A percentile compares a stretch with the other conserved stretches of the same genome.
These are phyloP conservation scores for Karstenula rhodostoma DNA, from an alignment of 2,329 filamentous ascomycete genomes.

Conservation along the genomic window DNA sequence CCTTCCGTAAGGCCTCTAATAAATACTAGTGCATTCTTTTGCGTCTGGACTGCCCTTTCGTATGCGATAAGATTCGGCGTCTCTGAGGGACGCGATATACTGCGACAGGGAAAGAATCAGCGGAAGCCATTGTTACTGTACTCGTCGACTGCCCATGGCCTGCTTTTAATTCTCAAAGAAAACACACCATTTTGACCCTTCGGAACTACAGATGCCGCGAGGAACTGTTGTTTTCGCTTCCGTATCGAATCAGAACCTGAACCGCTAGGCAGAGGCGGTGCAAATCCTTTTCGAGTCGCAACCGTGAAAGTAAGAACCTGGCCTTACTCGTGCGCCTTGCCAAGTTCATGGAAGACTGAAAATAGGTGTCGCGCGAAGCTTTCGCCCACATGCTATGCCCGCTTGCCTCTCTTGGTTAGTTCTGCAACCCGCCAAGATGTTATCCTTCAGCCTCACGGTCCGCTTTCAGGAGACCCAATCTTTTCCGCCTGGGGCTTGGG, in stretches of 20 bases:
- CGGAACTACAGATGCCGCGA: background rate
- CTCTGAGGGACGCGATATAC: conserved; percentile 24
- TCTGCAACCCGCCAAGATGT: background rate
- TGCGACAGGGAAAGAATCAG: conserved; percentile 13
- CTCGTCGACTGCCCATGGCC: background rate
- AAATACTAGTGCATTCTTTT: conserved; percentile 24
- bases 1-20: conserved; percentile 29
- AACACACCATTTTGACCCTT: background rate
- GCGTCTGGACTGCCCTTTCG: conserved; percentile 18
- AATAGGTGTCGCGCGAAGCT: conserved; percentile 6
- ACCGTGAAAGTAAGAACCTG: background rate
- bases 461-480: background rate
- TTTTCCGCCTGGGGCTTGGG: background rate
- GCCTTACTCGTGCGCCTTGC: background rate
- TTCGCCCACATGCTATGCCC: background rate
- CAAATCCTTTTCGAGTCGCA: background rate
- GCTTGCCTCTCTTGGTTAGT: conserved; percentile 3
- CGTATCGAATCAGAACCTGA: background rate
- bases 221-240: background rate
- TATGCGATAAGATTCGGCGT: conserved; percentile 24
- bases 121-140: conserved; percentile 9
- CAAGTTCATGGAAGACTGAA: conserved; percentile 1
- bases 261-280: background rate
- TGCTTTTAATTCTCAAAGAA: background rate
- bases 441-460: background rate